Evolutionary conservation across 176 grass and related monocot genomes (phyloP).

Genomic region (Aegilops longissima): DNA sequence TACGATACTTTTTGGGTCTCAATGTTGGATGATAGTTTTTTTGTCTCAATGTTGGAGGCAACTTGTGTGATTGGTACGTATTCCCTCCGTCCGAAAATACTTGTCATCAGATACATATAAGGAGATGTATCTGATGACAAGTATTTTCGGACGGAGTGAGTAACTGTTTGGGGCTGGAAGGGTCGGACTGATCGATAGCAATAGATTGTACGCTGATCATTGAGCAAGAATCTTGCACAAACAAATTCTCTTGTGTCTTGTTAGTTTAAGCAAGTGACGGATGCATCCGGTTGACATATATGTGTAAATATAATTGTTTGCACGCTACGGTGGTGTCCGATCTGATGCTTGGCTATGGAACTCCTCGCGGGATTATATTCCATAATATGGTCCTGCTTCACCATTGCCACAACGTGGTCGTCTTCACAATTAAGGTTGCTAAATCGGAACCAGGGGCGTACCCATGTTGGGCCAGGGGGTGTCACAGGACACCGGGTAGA

Average conservation of each 20-base stretch:
- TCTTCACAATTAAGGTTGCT: too few relatives aligned
- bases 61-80: neutral
- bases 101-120: too few relatives aligned
- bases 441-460: too few relatives aligned
- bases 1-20: neutral
- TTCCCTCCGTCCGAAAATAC: too few relatives aligned
- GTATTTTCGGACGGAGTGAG: too few relatives aligned
- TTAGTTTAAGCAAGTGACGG: neutral
- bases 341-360: neutral
- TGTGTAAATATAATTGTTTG: neutral
- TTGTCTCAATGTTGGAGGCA: neutral
- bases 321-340: neutral
- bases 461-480: too few relatives aligned
- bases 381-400: too few relatives aligned
- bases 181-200: neutral
- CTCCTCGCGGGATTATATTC: too few relatives aligned
- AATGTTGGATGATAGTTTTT: neutral
- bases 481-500: too few relatives aligned
- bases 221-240: neutral
- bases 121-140: too few relatives aligned
- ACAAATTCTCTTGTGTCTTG: neutral
- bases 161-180: neutral
- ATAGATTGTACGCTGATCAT: neutral
- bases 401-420: too few relatives aligned
- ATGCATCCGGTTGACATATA: neutral